A percentile compares a stretch with the other conserved stretches of the same genome.
These are phyloP conservation scores for Neofusicoccum sp. DNA, from an alignment of 2,329 filamentous ascomycete genomes.

Conservation along the genomic window DNA sequence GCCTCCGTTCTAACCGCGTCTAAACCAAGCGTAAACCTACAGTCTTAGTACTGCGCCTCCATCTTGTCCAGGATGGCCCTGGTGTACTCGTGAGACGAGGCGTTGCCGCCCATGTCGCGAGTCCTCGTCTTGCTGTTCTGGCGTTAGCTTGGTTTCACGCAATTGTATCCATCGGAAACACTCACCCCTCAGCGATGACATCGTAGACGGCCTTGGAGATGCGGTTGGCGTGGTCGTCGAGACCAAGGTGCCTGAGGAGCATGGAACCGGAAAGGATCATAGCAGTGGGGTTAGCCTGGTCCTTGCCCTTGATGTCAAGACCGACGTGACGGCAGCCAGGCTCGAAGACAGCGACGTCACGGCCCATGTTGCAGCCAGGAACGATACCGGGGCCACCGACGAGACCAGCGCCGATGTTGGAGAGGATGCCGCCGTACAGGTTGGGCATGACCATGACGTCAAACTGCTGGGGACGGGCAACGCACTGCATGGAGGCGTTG, in stretches of 20 bases:
- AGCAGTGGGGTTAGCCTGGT: conserved; percentile 97
- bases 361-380: conserved; percentile 99
- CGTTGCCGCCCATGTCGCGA: conserved; percentile 91
- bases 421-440: conserved; percentile 96
- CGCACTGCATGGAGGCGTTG: conserved; percentile 99
- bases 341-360: conserved; percentile 97
- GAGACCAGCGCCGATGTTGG: conserved; percentile 96
- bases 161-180: conserved; percentile 28
- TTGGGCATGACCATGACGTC: conserved; percentile 99
- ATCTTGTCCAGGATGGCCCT: conserved; percentile 92
- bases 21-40: background rate
- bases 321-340: conserved; percentile 98
- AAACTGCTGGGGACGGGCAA: conserved; percentile 94
- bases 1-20: conserved; percentile 15
- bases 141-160: conserved; percentile 33
- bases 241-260: conserved; percentile 94
- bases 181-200: conserved; percentile 87
- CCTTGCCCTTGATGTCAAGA: conserved; percentile 99
- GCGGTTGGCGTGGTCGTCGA: conserved; percentile 97
- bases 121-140: conserved; percentile 77
- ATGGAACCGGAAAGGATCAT: conserved; percentile 94
- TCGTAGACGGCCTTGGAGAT: conserved; percentile 87
- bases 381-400: conserved; percentile 97
- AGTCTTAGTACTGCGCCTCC: conserved; percentile 58
- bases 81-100: conserved; percentile 93